These are phyloP conservation scores for Zostera marina DNA, from an alignment of 116 monocot genomes.

Conservation along the genomic window DNA sequence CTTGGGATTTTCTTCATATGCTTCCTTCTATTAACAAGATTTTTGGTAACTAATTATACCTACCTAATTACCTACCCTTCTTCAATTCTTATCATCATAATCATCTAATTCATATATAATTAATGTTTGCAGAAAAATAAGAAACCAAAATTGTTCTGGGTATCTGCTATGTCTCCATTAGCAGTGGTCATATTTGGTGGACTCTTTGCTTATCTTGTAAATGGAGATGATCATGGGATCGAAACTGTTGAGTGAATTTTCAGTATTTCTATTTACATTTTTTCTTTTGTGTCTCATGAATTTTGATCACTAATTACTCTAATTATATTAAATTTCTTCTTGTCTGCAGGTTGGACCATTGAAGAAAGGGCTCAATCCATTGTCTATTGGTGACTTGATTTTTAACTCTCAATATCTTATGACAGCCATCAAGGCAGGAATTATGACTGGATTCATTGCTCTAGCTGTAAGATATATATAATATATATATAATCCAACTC, in stretches of 20 bases:
- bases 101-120: neutral
- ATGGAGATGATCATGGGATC: conserved; percentile 54
- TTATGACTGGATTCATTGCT: conserved; percentile 55
- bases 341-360: conserved; percentile 51
- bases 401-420: conserved; percentile 28
- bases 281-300: neutral
- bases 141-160: conserved; percentile 50
- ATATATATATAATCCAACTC: neutral
- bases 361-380: conserved; percentile 71
- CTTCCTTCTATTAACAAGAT: conserved; percentile 25
- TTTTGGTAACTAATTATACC: conserved; percentile 30
- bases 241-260: conserved; percentile 21
- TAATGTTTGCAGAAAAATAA: conserved; percentile 29
- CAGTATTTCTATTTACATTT: neutral
- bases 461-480: conserved; percentile 36
- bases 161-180: conserved; percentile 50
- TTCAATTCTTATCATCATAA: too few species aligned
- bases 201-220: conserved; percentile 26
- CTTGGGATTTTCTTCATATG: conserved; percentile 41
- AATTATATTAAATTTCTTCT: neutral
- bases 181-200: conserved; percentile 51
- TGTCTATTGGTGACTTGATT: conserved; percentile 29
- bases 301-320: too few species aligned
- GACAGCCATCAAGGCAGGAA: conserved; percentile 40
- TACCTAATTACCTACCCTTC: neutral